Conservation (phyloP, 768 basidiomycete species). For the Cubamyces sp. region DNA sequence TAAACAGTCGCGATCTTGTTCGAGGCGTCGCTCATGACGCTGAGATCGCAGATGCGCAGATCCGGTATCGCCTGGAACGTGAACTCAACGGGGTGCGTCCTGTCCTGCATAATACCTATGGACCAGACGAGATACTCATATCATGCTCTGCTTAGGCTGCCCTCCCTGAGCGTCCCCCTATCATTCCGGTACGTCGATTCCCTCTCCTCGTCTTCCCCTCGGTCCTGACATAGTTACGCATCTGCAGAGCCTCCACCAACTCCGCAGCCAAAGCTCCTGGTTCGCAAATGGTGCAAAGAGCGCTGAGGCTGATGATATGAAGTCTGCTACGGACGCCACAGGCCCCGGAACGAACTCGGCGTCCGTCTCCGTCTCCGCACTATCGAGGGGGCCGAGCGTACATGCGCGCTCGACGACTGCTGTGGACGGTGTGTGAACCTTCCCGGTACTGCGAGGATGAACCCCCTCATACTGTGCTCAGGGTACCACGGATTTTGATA, state of each 20-base stretch:
- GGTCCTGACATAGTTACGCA: too few species aligned
- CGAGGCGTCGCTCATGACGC: constrained; percentile 10
- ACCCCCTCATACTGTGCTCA: neutral
- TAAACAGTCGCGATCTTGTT: constrained; percentile 11
- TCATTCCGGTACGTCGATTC: constrained; percentile 19
- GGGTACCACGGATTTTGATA: neutral
- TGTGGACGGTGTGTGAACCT: constrained; percentile 7
- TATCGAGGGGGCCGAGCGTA: constrained; percentile 14
- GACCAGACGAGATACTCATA: too few species aligned
- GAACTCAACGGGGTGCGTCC: constrained; percentile 13
- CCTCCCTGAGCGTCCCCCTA: constrained; percentile 13
- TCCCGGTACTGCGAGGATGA: too few species aligned
- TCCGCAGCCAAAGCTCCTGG: constrained; percentile 20
- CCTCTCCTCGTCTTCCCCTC: too few species aligned
- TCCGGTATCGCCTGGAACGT: constrained; percentile 17
- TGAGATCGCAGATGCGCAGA: constrained; percentile 19
- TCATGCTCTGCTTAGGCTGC: neutral
- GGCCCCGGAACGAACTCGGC: neutral
- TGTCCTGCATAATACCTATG: neutral
- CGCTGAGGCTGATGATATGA: constrained; percentile 4
- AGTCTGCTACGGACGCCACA: constrained; percentile 1
- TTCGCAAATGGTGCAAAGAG: constrained; percentile 12
- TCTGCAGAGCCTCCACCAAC: constrained; percentile 15
- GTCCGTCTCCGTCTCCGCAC: constrained; percentile 1
- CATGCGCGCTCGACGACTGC: constrained; percentile 21